A percentile compares a stretch with the other conserved stretches of the same genome.
Conservation (phyloP, 1,284 basidiomycete genomes). For the Sutorius eximius region DNA sequence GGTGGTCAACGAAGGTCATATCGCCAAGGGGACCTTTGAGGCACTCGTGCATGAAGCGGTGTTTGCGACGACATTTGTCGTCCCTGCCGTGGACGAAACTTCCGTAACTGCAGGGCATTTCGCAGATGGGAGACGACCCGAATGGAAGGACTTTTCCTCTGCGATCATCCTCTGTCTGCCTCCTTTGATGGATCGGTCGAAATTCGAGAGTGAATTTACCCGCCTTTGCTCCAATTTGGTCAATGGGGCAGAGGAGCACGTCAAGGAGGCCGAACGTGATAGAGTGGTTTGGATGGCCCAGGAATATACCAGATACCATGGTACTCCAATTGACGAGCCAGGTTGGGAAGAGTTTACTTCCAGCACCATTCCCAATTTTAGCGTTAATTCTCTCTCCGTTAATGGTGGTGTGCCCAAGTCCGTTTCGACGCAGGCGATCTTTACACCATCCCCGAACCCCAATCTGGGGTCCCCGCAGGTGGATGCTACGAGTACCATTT, state of each 20-base stretch:
- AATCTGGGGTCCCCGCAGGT: constrained; percentile 36
- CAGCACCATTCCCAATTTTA: constrained; percentile 45
- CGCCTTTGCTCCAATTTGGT: constrained; percentile 66
- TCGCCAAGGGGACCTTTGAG: constrained; percentile 69
- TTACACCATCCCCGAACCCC: constrained; percentile 46
- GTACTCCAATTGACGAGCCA: constrained; percentile 46
- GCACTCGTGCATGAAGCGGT: constrained; percentile 77
- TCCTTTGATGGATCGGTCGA: constrained; percentile 47
- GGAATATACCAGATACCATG: constrained; percentile 64
- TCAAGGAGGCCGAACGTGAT: constrained; percentile 40
- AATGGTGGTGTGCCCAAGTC: constrained; percentile 44
- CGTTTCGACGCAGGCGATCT: constrained; percentile 53
- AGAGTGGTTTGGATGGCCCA: constrained; percentile 62
- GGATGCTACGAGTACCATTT: constrained; percentile 17
- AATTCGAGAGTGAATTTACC: constrained; percentile 69
- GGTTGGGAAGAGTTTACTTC: constrained; percentile 61
- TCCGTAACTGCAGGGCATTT: constrained; percentile 3
- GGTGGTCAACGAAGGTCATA: constrained; percentile 39
- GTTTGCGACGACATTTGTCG: constrained; percentile 67
- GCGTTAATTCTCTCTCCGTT: constrained; percentile 17
- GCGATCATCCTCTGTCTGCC: constrained; percentile 62
- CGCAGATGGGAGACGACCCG: constrained; percentile 27
- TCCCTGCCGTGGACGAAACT: constrained; percentile 12
- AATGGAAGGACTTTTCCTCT: constrained; percentile 63
- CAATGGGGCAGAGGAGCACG: constrained; percentile 50